Base-by-base conservation (phyloP, 1,284 basidiomycete species). In the Pascua guehoae region DNA sequence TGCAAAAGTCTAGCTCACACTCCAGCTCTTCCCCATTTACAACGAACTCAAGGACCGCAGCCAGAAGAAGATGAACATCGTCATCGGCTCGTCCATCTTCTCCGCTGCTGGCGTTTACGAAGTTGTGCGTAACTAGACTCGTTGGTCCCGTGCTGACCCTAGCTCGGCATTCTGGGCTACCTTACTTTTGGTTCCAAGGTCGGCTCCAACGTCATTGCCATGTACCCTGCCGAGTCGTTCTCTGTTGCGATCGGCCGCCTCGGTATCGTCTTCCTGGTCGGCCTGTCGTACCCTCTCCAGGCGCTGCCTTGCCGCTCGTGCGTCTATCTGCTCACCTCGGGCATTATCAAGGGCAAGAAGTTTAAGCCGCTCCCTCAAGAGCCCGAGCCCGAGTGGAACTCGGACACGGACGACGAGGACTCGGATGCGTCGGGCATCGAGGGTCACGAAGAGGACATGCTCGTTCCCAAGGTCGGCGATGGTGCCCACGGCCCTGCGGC, bases 101-200 rank as follows among this genome's bases (percentile, higher is more conserved):
- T 82, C 83, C 36, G 86, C 89, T 1, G 84, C 84, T 1, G 53
- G 87, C 39, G 86, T 86, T 14, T 96, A 96, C 73, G 89, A 94
- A 57, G 64, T 75, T 12, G 71, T 74, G 32, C 62, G 73, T 63
- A 24, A 10, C 18, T 5, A 9, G n/a, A 14, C 12, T 14, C 17
- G 16, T 37, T 54, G 40, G 24, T 12, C 17, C 14, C n/a, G 15
- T 7, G 12, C 53, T 58, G 37, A 51, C 38, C 24, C 12, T 17
- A 56, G 51, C 58, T 63, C 41, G 60, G 63, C 40, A 32, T 64
- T 55, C 67, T 79, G 16, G 96, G 96, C 0, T 98, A 98, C 75
- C 80, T 97, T 44, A 97, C 95, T 0, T 99, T 99, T 75, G 96
- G 96, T 2, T 86, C 86, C 47, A 87, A 86, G 68, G 91, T 97